phyloP scores from a whole-genome alignment of 1,284 basidiomycete species.

The Abortiporus biennis region DNA sequence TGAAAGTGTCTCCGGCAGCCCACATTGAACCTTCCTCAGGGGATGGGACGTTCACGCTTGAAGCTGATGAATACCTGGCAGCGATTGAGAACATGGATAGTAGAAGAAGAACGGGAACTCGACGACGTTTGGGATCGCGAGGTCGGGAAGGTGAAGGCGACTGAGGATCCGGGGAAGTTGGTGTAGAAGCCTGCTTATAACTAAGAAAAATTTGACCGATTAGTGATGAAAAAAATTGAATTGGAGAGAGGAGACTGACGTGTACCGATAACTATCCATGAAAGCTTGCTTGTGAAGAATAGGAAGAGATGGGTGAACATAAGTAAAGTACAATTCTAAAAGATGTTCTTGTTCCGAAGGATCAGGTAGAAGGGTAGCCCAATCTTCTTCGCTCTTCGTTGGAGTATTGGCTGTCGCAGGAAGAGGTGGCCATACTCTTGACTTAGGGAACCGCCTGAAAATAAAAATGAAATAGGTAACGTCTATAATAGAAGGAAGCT shows the following conservation, averaged over 20 bases:
- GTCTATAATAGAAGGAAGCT: background rate
- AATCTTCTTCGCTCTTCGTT: constrained; percentile 31
- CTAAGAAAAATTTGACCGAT: background rate
- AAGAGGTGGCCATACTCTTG: constrained; percentile 76
- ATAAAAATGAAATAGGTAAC: constrained; percentile 1
- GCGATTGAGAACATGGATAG: constrained; percentile 76
- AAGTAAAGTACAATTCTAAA: constrained; percentile 70
- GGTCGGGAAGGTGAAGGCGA: constrained; percentile 24
- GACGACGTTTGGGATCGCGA: constrained; percentile 32
- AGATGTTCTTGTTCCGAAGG: constrained; percentile 57
- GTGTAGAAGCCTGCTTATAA: constrained; percentile 8
- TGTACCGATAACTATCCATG: constrained; percentile 47
- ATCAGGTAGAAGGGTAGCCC: constrained; percentile 43
- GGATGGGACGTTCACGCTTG: constrained; percentile 26
- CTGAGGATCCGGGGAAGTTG: constrained; percentile 26
- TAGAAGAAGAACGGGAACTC: constrained; percentile 61
- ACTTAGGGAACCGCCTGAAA: constrained; percentile 71
- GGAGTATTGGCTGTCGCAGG: constrained; percentile 27
- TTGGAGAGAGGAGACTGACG: constrained; percentile 18
- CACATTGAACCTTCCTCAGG: constrained; percentile 65
- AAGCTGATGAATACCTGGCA: constrained; percentile 50
- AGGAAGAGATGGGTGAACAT: constrained; percentile 73
- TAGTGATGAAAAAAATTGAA: background rate
- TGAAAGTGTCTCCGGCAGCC: constrained; percentile 73
- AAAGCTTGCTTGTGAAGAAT: constrained; percentile 69